Conservation (phyloP, 2,329 filamentous ascomycete genomes). For the Aspergillus carbonarius region DNA sequence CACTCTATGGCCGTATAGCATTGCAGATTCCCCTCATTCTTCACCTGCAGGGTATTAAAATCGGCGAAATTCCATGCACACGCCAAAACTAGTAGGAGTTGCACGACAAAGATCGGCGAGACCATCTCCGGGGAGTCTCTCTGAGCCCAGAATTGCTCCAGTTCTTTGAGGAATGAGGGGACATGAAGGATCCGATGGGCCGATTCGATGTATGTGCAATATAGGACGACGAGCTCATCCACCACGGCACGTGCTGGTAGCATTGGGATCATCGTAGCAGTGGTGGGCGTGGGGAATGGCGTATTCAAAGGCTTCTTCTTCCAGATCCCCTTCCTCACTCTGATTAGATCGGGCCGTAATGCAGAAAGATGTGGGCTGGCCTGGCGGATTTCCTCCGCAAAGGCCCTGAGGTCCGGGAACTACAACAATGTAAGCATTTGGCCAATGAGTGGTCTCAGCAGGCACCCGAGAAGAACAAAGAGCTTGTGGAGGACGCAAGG, state of each 20-base stretch:
- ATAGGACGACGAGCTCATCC: slow-evolving; percentile 40
- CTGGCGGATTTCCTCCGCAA: slow-evolving; percentile 39
- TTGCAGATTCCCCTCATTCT: slow-evolving; percentile 27
- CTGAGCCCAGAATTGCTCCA: slow-evolving; percentile 37
- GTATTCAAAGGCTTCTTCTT: slow-evolving; percentile 31
- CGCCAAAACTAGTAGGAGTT: slow-evolving; percentile 39
- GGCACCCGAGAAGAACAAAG: background rate
- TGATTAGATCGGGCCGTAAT: slow-evolving; percentile 34
- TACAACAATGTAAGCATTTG: slow-evolving; percentile 20
- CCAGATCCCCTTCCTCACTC: slow-evolving; percentile 33
- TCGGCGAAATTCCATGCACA: slow-evolving; percentile 41
- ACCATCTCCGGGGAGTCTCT: slow-evolving; percentile 26
- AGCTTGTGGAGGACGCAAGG: background rate
- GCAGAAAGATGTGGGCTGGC: slow-evolving; percentile 36
- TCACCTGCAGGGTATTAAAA: slow-evolving; percentile 26
- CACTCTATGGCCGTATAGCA: slow-evolving; percentile 58
- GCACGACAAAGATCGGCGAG: slow-evolving; percentile 34
- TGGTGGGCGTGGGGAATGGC: slow-evolving; percentile 31
- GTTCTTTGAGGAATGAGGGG: slow-evolving; percentile 41
- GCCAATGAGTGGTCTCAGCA: background rate
- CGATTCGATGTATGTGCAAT: slow-evolving; percentile 42
- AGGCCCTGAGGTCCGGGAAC: slow-evolving; percentile 40
- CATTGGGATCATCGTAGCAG: slow-evolving; percentile 30
- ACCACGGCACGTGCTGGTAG: slow-evolving; percentile 37
- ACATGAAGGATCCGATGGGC: slow-evolving; percentile 42